Evolutionary conservation across 768 basidiomycete species (phyloP), one percentile per base, ranked within the genome.

Genomic region (Lenzites betulinus): DNA sequence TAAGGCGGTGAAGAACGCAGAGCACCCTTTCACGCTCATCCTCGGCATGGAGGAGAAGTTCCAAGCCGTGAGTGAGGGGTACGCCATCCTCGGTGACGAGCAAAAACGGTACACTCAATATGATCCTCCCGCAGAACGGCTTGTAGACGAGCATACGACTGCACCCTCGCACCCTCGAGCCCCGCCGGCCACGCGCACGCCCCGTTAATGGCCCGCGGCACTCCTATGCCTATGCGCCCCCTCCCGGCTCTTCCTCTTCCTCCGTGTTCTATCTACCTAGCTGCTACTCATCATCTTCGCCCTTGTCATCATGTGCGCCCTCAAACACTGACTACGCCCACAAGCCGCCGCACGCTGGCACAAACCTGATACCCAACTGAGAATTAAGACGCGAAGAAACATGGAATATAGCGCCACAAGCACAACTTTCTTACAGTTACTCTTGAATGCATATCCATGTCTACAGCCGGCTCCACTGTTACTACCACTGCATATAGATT

Each of bases 21-120:
- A 87, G 52, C 79, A 78, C 35, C 88, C 89, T 3, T 99, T 96
- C 76, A 98, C 96, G 0, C 71, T 99, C 60, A 90, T 98, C 71
- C 78, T 99, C 11, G 96, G 60, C 3, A 73, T 79, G 1, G 74
- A 73, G 55, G 69, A 71, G 56, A 80, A 70, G 50, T 82, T 80
- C 58, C 78, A 78, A 50, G 74, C 70, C 0, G 75, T 80, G 51
- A 81, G 78, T 62, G 82, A 81, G 51, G 81, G 82, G 2, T 83
- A 81, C 46, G 69, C 76, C 1, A 62, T 81, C 20, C 70, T 82
- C 8, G 76, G 78, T 7, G 75, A 82, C 49, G 79, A 81, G 54
- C 70, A 80, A 44, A 75, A 76, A 66, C 74, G 80, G 81, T 78
- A 51, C 43, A 38, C 22, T n/a, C 38, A 0, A 18, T 11, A 38